Percentiles rank a stretch among this genome's conserved stretches.
Conservation (phyloP, 1,139 yeast species). For the Wickerhamomyces sp. region DNA sequence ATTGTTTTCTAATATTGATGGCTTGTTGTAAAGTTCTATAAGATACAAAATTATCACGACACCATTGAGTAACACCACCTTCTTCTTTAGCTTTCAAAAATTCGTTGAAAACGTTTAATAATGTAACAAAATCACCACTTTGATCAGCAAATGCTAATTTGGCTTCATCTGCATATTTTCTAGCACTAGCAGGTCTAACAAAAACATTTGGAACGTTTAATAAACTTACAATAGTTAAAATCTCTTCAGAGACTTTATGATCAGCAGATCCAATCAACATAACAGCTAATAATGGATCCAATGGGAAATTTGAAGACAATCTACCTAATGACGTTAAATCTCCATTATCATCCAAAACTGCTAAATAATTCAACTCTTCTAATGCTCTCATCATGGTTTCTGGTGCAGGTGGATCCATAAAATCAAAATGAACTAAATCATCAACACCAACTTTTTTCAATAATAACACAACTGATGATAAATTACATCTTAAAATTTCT, state of each 20-base stretch:
- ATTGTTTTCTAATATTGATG: slow-evolving; percentile 78
- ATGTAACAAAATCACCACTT: slow-evolving; percentile 91
- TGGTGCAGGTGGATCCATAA: slow-evolving; percentile 99
- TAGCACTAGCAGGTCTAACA: slow-evolving; percentile 85
- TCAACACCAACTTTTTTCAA: slow-evolving; percentile 91
- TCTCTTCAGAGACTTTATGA: slow-evolving; percentile 82
- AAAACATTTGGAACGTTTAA: slow-evolving; percentile 92
- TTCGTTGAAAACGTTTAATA: slow-evolving; percentile 83
- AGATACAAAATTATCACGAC: slow-evolving; percentile 83
- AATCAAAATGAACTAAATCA: slow-evolving; percentile 95
- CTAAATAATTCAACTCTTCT: slow-evolving; percentile 87
- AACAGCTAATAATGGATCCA: slow-evolving; percentile 94
- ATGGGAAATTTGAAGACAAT: slow-evolving; percentile 86
- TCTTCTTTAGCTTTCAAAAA: slow-evolving; percentile 60
- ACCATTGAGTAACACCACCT: slow-evolving; percentile 78
- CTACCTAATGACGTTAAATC: slow-evolving; percentile 85
- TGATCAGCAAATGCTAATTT: slow-evolving; percentile 87
- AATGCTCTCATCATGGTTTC: slow-evolving; percentile 99
- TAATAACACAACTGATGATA: slow-evolving; percentile 88
- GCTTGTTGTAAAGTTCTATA: slow-evolving; percentile 81
- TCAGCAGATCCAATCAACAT: slow-evolving; percentile 86
- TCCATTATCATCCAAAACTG: slow-evolving; percentile 91
- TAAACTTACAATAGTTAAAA: slow-evolving; percentile 83
- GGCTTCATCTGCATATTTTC: slow-evolving; percentile 89
- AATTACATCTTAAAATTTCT: slow-evolving; percentile 85